These are phyloP conservation scores for Dothideomycetes sp. DNA, from an alignment of 2,329 filamentous ascomycete genomes.

Conservation along the genomic window DNA sequence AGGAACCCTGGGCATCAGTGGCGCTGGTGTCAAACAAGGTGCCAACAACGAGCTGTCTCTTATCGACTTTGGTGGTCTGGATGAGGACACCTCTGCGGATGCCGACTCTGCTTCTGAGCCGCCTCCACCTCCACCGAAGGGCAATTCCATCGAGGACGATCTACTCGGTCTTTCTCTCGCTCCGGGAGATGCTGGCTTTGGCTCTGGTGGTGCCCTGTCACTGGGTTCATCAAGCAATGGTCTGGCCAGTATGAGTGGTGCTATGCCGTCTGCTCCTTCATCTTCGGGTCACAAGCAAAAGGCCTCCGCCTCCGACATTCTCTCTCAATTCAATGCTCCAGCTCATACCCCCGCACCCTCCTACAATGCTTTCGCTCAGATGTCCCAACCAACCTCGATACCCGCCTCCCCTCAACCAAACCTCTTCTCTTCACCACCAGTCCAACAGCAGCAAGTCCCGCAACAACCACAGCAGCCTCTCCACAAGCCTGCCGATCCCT, in stretches of 20 bases:
- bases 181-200: slow-evolving; percentile 51
- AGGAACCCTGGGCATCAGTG: slow-evolving; percentile 60
- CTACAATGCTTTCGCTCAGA: slow-evolving; percentile 46
- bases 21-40: slow-evolving; percentile 52
- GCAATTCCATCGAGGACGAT: slow-evolving; percentile 74
- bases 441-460: slow-evolving; percentile 18
- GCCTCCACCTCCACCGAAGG: slow-evolving; percentile 30
- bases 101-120: slow-evolving; percentile 23
- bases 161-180: slow-evolving; percentile 78
- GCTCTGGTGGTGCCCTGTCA: slow-evolving; percentile 70
- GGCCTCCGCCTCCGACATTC: slow-evolving; percentile 15
- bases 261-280: slow-evolving; percentile 1
- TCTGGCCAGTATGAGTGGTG: slow-evolving; percentile 7
- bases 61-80: slow-evolving; percentile 74
- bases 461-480: slow-evolving; percentile 15
- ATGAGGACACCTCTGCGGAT: slow-evolving; percentile 34
- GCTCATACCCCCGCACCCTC: slow-evolving; percentile 37
- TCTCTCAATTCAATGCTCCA: slow-evolving; percentile 22
- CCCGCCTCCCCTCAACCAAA: slow-evolving; percentile 37
- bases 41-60: slow-evolving; percentile 73
- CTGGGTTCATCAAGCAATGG: slow-evolving; percentile 44
- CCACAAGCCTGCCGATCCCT: slow-evolving; percentile 48
- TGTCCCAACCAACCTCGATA: slow-evolving; percentile 37
- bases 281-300: slow-evolving; percentile 1
- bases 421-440: slow-evolving; percentile 23